phyloP scores from a whole-genome alignment of 2,329 filamentous ascomycete species.

The Lomentospora prolificans region DNA sequence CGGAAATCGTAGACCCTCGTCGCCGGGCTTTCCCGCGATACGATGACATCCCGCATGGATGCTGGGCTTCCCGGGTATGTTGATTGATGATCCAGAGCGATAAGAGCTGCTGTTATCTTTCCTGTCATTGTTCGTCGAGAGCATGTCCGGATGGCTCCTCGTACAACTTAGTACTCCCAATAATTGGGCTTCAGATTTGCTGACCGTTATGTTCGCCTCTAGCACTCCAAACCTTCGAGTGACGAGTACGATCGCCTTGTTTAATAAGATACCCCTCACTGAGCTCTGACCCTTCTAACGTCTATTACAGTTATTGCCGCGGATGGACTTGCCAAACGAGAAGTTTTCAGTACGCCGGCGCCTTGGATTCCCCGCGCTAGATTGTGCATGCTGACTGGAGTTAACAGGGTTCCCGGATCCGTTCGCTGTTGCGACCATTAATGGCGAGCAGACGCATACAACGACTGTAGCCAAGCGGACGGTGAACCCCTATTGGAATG shows the following conservation, averaged over 20 bases:
- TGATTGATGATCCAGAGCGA: too few species aligned
- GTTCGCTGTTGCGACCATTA: constrained; percentile 93
- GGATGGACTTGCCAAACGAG: constrained; percentile 95
- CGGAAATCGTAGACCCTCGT: neutral
- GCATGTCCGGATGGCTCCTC: too few species aligned
- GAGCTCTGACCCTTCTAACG: constrained; percentile 15
- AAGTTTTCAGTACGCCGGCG: constrained; percentile 82
- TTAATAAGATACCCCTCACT: constrained; percentile 19
- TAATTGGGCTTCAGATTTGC: too few species aligned
- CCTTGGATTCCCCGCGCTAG: neutral
- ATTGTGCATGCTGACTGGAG: constrained; percentile 18
- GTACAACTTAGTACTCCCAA: too few species aligned
- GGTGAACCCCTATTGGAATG: constrained; percentile 99
- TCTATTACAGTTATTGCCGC: constrained; percentile 77
- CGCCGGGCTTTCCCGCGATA: constrained; percentile 4
- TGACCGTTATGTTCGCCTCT: constrained; percentile 11
- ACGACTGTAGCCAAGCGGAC: constrained; percentile 95
- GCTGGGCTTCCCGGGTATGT: constrained; percentile 26
- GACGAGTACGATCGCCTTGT: constrained; percentile 57
- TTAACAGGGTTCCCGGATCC: constrained; percentile 83
- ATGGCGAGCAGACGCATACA: constrained; percentile 97
- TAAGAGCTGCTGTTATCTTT: too few species aligned
- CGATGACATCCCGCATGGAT: constrained; percentile 22
- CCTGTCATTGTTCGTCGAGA: too few species aligned
- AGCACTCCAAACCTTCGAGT: constrained; percentile 84